Evolutionary conservation across 176 grass and related monocot species (phyloP).

Genomic region (Oryza longistaminata): DNA sequence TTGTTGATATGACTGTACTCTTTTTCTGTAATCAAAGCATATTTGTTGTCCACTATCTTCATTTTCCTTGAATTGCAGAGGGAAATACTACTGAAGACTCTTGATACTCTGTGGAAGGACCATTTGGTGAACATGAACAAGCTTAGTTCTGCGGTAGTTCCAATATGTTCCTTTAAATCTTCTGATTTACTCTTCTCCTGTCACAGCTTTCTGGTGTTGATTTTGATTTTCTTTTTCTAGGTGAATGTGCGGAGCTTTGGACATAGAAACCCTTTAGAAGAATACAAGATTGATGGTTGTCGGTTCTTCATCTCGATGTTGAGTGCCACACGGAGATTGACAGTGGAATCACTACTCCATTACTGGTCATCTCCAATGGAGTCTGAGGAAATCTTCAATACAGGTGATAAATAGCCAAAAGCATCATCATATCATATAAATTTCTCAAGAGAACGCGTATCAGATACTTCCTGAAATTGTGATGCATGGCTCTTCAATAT

Average conservation of each 20-base stretch:
- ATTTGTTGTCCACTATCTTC: conserved; percentile 10
- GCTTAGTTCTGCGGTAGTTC: conserved; percentile 88
- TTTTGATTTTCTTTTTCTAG: conserved; percentile 33
- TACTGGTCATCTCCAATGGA: conserved; percentile 85
- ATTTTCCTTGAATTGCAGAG: conserved; percentile 60
- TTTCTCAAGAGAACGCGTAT: neutral
- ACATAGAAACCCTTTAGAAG: conserved; percentile 92
- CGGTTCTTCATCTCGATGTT: conserved; percentile 98
- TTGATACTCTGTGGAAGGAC: conserved; percentile 85
- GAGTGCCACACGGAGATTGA: conserved; percentile 71
- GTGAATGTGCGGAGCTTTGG: conserved; percentile 98
- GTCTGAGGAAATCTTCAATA: conserved; percentile 65
- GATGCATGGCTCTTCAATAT: neutral
- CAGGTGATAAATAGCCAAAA: conserved; percentile 40
- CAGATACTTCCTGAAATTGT: neutral
- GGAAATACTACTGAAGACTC: conserved; percentile 87
- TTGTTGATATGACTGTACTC: neutral
- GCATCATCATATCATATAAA: neutral
- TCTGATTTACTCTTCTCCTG: neutral
- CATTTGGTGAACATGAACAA: conserved; percentile 99
- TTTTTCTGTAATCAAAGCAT: neutral
- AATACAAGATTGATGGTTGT: conserved; percentile 96
- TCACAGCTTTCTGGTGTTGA: neutral
- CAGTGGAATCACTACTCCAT: conserved; percentile 69
- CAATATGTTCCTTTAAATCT: conserved; percentile 8